Evolutionary conservation across 257 asterid species (phyloP), one percentile per base, ranked within the genome.

Genomic region (Linaria vulgaris): DNA sequence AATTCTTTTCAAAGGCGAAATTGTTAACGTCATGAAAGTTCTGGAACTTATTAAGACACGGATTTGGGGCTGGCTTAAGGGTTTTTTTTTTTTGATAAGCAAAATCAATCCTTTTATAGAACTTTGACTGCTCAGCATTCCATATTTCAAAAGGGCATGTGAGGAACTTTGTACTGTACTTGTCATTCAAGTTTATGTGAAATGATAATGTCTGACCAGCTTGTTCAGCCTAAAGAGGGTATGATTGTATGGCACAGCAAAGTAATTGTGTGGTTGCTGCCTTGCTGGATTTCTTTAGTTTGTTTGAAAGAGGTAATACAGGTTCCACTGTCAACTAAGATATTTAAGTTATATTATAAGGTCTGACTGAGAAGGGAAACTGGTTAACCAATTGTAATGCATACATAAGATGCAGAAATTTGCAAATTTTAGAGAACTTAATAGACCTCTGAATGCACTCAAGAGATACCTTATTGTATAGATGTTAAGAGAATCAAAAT

Each of bases 201-300:
- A 6, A 23, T 25, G 20, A 16, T 27, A 54, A 9, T 25, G n/a
- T 12, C 6, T 55, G 37, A 2, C 37, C 41, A 13, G 8, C 23
- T 31, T 31, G 24, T 56, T 31, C 23, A 31, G 31, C 23, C 31
- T 11, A 34, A 7, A 34, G 34, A 27, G 34, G 3, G 34, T 27
- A 27, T 27, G 34, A 27, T 6, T 10, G 21, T 27, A 41, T 66
- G 14, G 43, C 49, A 13, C 49, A 44, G 37, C 44, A 38, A 67
- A 67, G n/a, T 67, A 9, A 41, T 41, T 22, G 62, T 9, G 17
- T n/a, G n/a, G n/a, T n/a, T n/a, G n/a, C n/a, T 19, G 52, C 22
- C n/a, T 25, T 25, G n/a, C 19, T 65, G 46, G 58, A 19, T 27
- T 46, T 21, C 41, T 38, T 66, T 59, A 41, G 34, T 25, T 16